phyloP scores from a whole-genome alignment of 2,329 filamentous ascomycete genomes.

The Aspergillus aculeatinus region DNA sequence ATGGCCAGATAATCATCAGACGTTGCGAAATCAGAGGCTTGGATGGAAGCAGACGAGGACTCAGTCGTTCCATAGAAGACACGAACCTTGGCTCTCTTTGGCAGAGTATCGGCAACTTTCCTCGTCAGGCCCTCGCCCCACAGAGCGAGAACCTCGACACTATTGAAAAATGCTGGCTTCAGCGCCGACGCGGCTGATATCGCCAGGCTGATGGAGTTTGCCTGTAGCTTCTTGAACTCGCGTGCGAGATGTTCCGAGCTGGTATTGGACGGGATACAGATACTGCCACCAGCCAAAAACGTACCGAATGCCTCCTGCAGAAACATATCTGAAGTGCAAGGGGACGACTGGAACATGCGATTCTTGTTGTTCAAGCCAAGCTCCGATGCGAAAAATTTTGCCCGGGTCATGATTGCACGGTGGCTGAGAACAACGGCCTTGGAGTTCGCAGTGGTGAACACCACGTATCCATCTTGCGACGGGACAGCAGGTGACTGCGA shows the following conservation, averaged over 20 bases:
- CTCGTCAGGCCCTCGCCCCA: slow-evolving; percentile 20
- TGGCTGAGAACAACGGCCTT: slow-evolving; percentile 43
- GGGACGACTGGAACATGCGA: slow-evolving; percentile 43
- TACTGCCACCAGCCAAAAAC: slow-evolving; percentile 43
- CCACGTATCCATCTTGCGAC: slow-evolving; percentile 32
- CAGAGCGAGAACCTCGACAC: slow-evolving; percentile 23
- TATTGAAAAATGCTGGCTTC: slow-evolving; percentile 30
- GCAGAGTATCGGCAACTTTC: slow-evolving; percentile 3
- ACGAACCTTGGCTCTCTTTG: slow-evolving; percentile 17
- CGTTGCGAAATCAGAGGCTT: slow-evolving; percentile 2
- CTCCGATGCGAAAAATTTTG: slow-evolving; percentile 27
- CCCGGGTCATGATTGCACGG: slow-evolving; percentile 30
- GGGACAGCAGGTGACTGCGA: slow-evolving; percentile 9
- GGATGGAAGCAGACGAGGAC: slow-evolving; percentile 26
- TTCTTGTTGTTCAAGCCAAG: slow-evolving; percentile 24
- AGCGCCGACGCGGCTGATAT: slow-evolving; percentile 27
- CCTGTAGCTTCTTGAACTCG: slow-evolving; percentile 44
- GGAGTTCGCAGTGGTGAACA: slow-evolving; percentile 34
- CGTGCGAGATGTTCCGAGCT: slow-evolving; percentile 56
- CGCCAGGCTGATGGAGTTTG: slow-evolving; percentile 36
- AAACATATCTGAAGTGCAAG: slow-evolving; percentile 49
- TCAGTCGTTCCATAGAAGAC: slow-evolving; percentile 25
- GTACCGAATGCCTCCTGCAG: slow-evolving; percentile 42
- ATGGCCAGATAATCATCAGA: slow-evolving; percentile 13
- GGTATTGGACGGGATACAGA: slow-evolving; percentile 48